These are phyloP conservation scores for Torulaspora franciscae DNA, from an alignment of 805 yeast species.

Conservation along the genomic window DNA sequence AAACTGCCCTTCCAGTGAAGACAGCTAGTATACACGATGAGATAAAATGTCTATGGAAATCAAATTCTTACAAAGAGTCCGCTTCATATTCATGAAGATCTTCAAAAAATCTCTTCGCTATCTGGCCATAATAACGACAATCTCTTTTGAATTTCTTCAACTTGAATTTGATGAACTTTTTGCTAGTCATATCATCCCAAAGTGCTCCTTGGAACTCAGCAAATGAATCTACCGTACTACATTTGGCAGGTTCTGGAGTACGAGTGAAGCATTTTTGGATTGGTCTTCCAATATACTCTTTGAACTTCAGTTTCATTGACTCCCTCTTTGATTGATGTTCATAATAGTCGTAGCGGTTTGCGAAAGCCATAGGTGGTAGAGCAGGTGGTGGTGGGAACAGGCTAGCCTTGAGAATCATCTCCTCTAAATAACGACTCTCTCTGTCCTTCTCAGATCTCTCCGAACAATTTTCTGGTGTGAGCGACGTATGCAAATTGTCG, in stretches of 20 bases:
- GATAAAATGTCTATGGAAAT: not conserved
- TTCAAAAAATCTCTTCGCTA: constrained; percentile 21
- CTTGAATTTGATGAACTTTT: constrained; percentile 20
- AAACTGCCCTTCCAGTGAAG: not conserved
- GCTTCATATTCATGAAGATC: constrained; percentile 16
- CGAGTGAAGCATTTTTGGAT: constrained; percentile 1
- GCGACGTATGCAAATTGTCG: constrained; percentile 9
- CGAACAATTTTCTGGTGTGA: constrained; percentile 11
- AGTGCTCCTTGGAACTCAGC: constrained; percentile 11
- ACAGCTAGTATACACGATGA: not conserved
- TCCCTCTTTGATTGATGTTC: constrained; percentile 4
- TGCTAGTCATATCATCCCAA: constrained; percentile 19
- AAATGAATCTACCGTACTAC: constrained; percentile 11
- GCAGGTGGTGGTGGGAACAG: constrained; percentile 13
- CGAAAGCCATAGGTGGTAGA: constrained; percentile 9
- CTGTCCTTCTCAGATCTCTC: not conserved
- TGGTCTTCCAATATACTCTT: constrained; percentile 7
- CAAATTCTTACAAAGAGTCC: too few species aligned
- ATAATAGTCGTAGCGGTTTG: constrained; percentile 3
- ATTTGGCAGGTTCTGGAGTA: not conserved
- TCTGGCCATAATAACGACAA: constrained; percentile 17
- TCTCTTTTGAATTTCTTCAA: constrained; percentile 16
- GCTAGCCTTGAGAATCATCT: not conserved
- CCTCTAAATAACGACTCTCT: not conserved
- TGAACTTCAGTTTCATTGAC: constrained; percentile 7